Percentiles rank a stretch among this genome's conserved stretches.
Conservation (phyloP, 2,329 filamentous ascomycete species). For the Ophiostoma ulmi region DNA sequence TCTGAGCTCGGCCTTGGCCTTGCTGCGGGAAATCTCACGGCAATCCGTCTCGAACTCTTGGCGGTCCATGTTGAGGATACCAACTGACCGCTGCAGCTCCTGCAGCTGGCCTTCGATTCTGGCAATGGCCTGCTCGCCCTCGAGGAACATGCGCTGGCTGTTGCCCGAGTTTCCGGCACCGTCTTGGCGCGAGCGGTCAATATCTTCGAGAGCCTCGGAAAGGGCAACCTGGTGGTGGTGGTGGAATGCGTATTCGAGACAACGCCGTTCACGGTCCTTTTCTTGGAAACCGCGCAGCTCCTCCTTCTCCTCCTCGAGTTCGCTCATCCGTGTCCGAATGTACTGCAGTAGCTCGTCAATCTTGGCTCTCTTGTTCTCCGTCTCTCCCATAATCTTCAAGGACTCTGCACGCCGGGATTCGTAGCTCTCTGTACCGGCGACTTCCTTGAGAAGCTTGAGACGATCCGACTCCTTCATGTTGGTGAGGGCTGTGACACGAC, state of each 20-base stretch:
- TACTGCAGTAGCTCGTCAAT: constrained; percentile 89
- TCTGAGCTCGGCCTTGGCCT: constrained; percentile 81
- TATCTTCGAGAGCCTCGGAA: constrained; percentile 68
- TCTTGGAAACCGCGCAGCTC: constrained; percentile 91
- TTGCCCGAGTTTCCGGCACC: constrained; percentile 81
- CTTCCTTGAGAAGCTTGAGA: constrained; percentile 86
- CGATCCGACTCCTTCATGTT: constrained; percentile 98
- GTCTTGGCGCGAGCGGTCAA: constrained; percentile 75
- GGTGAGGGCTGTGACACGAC: constrained; percentile 88
- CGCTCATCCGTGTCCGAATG: constrained; percentile 81
- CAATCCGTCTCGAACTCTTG: constrained; percentile 85
- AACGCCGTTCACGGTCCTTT: constrained; percentile 85
- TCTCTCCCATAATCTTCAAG: constrained; percentile 94
- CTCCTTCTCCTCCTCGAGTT: constrained; percentile 95
- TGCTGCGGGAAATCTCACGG: constrained; percentile 69
- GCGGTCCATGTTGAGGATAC: constrained; percentile 78
- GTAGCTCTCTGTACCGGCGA: constrained; percentile 97
- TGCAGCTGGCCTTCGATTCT: constrained; percentile 74
- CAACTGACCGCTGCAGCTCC: constrained; percentile 73
- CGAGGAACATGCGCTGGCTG: constrained; percentile 68
- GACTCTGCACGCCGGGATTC: constrained; percentile 87
- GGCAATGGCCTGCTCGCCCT: constrained; percentile 73
- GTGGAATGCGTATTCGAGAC: constrained; percentile 91
- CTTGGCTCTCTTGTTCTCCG: constrained; percentile 87
- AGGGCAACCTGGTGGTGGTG: constrained; percentile 81